These are phyloP conservation scores for Wallemia hederae DNA, from an alignment of 1,284 basidiomycete genomes.

Conservation along the genomic window DNA sequence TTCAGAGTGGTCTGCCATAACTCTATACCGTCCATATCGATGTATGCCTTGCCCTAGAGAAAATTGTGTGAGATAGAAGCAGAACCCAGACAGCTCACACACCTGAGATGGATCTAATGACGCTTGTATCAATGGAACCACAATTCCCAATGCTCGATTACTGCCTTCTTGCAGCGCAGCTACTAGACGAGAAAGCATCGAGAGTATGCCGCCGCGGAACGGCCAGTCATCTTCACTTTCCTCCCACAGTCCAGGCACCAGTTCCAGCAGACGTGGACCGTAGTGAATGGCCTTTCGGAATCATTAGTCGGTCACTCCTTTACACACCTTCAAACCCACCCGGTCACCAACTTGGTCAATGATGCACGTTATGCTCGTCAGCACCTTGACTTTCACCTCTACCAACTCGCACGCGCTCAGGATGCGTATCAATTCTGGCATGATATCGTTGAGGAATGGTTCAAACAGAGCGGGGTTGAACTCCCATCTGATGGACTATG, in stretches of 20 bases:
- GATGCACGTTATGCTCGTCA: slow-evolving; percentile 35
- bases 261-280: slow-evolving; percentile 30
- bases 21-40: slow-evolving; percentile 47
- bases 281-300: slow-evolving; percentile 36
- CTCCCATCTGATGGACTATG: slow-evolving; percentile 24
- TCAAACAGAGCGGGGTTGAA: slow-evolving; percentile 30
- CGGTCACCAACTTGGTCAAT: slow-evolving; percentile 34
- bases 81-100: slow-evolving; percentile 32
- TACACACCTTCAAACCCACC: slow-evolving; percentile 17
- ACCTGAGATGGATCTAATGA: slow-evolving; percentile 19
- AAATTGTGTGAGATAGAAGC: slow-evolving; percentile 7
- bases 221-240: slow-evolving; percentile 33
- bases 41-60: slow-evolving; percentile 30
- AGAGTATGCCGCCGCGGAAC: slow-evolving; percentile 17
- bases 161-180: slow-evolving; percentile 15
- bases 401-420: slow-evolving; percentile 43
- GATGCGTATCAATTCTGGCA: slow-evolving; percentile 34
- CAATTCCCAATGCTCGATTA: slow-evolving; percentile 20
- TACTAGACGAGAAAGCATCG: slow-evolving; percentile 22
- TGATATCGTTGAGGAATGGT: slow-evolving; percentile 23
- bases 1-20: slow-evolving; percentile 46
- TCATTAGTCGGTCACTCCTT: neutral
- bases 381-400: slow-evolving; percentile 46
- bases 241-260: slow-evolving; percentile 48
- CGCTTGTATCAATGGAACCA: slow-evolving; percentile 36